Percentiles rank a stretch among this genome's conserved stretches.
These are phyloP conservation scores for Phaffomyces opuntiae DNA, from an alignment of 805 yeast genomes.

Conservation along the genomic window DNA sequence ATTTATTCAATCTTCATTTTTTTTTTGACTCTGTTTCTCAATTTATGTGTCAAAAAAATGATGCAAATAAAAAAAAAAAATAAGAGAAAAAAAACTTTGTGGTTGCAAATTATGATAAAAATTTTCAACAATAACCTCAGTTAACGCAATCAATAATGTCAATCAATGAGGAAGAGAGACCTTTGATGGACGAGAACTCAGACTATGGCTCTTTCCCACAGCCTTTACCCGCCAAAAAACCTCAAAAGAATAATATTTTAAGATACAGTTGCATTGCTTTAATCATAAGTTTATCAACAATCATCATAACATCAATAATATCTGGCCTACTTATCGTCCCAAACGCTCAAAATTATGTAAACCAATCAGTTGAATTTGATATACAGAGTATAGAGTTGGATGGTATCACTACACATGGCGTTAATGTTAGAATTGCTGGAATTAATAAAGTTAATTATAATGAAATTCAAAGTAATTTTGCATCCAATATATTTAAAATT, in stretches of 20 bases:
- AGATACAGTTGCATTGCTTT: not conserved
- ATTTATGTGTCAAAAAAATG: too few species aligned
- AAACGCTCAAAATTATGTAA: conserved; percentile 24
- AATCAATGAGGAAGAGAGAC: not conserved
- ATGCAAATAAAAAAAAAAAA: not conserved
- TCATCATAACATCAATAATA: not conserved
- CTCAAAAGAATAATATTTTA: not conserved
- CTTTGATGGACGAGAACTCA: not conserved
- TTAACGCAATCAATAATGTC: not conserved
- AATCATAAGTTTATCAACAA: not conserved
- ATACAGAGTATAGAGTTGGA: conserved; percentile 25
- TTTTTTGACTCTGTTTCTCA: too few species aligned
- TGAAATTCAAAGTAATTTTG: conserved; percentile 22
- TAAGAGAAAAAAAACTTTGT: not conserved
- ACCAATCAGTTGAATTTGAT: conserved; percentile 26
- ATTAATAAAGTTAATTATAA: conserved; percentile 25
- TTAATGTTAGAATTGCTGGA: conserved; percentile 28
- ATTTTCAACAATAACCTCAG: not conserved
- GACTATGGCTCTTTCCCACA: not conserved
- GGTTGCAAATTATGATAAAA: not conserved
- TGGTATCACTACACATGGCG: conserved; percentile 26
- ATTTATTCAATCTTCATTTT: too few species aligned
- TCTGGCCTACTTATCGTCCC: conserved; percentile 10
- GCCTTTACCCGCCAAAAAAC: too few species aligned
- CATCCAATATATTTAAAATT: conserved; percentile 21